Percentiles rank a stretch among this genome's conserved stretches.
Conservation (phyloP, 73 alveolate species). For the Urostyla sp. region DNA sequence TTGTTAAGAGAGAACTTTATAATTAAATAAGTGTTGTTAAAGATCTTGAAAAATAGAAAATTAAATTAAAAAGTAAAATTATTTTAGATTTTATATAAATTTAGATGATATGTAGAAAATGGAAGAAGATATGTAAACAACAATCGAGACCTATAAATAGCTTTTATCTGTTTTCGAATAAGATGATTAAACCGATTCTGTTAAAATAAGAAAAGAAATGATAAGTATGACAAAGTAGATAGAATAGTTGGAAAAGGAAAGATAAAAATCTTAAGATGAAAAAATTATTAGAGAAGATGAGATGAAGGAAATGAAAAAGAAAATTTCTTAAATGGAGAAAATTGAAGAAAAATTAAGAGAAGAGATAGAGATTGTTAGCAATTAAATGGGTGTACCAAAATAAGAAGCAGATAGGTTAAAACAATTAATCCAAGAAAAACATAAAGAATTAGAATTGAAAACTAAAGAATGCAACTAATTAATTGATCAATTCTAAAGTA, state of each 20-base stretch:
- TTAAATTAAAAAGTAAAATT: conserved; percentile 4
- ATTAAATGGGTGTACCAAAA: conserved; percentile 50
- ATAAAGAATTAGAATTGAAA: background rate
- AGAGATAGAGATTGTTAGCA: conserved; percentile 33
- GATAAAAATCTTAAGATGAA: conserved; percentile 4
- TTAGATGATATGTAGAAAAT: conserved; percentile 51
- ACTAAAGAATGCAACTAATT: background rate
- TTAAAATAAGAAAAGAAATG: conserved; percentile 48
- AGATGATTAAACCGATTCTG: conserved; percentile 37
- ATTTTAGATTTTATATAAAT: too few species aligned
- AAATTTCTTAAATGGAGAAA: conserved; percentile 17
- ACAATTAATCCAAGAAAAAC: background rate
- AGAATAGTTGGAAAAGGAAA: conserved; percentile 32
- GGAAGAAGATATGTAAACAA: conserved; percentile 68
- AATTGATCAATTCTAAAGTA: background rate
- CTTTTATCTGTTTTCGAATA: conserved; percentile 28
- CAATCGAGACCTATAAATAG: conserved; percentile 54
- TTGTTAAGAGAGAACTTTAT: conserved; percentile 70
- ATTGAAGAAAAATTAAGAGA: conserved; percentile 1
- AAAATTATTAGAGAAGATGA: conserved; percentile 36
- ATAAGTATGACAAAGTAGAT: conserved; percentile 26
- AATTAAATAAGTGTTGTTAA: conserved; percentile 40
- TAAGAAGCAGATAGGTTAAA: conserved; percentile 17
- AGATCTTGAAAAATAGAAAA: conserved; percentile 55
- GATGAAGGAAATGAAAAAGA: background rate